These are phyloP conservation scores for Claviceps digitariae DNA, from an alignment of 2,329 filamentous ascomycete genomes.

Conservation along the genomic window DNA sequence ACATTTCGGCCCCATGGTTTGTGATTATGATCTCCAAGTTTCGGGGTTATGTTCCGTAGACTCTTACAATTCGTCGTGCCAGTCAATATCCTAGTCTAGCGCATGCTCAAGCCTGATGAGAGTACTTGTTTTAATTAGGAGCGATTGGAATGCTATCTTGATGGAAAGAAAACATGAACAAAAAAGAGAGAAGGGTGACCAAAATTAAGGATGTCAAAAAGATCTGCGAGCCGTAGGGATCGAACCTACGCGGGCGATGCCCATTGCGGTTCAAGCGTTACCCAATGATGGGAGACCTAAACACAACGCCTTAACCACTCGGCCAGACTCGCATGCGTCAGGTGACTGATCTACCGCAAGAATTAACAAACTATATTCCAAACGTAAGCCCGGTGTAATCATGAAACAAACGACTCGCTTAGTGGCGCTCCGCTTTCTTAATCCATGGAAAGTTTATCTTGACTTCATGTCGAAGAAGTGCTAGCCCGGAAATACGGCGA, in stretches of 20 bases:
- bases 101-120: no score
- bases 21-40: no score
- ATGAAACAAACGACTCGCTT: not conserved
- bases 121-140: no score
- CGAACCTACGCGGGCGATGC: conserved; percentile 35
- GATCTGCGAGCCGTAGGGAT: conserved; percentile 33
- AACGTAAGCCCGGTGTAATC: no score
- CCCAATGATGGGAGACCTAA: conserved; percentile 26
- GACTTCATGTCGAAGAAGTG: not conserved
- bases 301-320: conserved; percentile 45
- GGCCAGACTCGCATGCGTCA: conserved; percentile 28
- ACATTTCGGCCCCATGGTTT: not conserved
- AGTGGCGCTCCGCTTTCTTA: not conserved
- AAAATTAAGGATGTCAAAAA: not conserved
- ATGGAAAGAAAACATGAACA: no score
- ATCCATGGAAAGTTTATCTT: not conserved
- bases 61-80: no score
- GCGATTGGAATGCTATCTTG: no score
- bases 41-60: no score
- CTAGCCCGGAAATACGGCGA: not conserved
- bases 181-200: no score
- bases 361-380: not conserved
- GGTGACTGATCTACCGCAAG: not conserved
- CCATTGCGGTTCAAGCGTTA: conserved; percentile 25
- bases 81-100: no score